Evolutionary conservation across 805 yeast genomes (phyloP).

Genomic region (Kockiozyma suomiensis): DNA sequence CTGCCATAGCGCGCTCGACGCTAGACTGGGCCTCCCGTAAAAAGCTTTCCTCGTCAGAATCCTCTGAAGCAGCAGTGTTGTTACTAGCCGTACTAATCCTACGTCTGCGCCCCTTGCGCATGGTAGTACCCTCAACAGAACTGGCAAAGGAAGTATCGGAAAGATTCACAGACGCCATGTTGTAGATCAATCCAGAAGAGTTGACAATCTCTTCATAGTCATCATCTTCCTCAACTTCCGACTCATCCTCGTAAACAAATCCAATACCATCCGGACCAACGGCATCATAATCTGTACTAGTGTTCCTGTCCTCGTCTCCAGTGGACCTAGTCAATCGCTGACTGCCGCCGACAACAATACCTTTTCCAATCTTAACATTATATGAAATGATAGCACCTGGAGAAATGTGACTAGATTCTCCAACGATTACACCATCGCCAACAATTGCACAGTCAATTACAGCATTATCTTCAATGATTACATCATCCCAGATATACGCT

Average conservation of each 20-base stretch:
- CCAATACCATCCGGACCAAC: conserved; percentile 50
- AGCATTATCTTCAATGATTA: conserved; percentile 67
- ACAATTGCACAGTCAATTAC: conserved; percentile 65
- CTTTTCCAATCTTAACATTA: conserved; percentile 51
- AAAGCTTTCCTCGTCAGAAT: conserved; percentile 32
- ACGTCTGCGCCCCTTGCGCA: conserved; percentile 19
- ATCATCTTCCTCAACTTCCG: conserved; percentile 54
- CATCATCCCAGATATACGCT: conserved; percentile 87
- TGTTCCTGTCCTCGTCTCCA: conserved; percentile 26
- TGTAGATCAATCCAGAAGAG: conserved; percentile 33
- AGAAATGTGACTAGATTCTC: conserved; percentile 53
- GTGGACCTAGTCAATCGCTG: conserved; percentile 28
- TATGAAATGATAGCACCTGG: conserved; percentile 83
- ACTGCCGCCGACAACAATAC: conserved; percentile 22
- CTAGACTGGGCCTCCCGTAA: conserved; percentile 84
- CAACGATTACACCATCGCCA: conserved; percentile 64
- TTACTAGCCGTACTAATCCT: conserved; percentile 31
- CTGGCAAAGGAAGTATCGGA: conserved; percentile 30
- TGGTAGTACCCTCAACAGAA: conserved; percentile 1
- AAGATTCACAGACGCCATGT: conserved; percentile 23
- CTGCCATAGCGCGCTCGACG: conserved; percentile 85
- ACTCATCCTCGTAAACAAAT: conserved; percentile 43
- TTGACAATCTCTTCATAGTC: conserved; percentile 40
- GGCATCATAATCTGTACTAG: conserved; percentile 29
- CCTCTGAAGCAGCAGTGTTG: conserved; percentile 28